Evolutionary conservation across 2,329 filamentous ascomycete species (phyloP), one percentile per base, ranked within the genome.

Genomic region (Apiospora saccharicola): DNA sequence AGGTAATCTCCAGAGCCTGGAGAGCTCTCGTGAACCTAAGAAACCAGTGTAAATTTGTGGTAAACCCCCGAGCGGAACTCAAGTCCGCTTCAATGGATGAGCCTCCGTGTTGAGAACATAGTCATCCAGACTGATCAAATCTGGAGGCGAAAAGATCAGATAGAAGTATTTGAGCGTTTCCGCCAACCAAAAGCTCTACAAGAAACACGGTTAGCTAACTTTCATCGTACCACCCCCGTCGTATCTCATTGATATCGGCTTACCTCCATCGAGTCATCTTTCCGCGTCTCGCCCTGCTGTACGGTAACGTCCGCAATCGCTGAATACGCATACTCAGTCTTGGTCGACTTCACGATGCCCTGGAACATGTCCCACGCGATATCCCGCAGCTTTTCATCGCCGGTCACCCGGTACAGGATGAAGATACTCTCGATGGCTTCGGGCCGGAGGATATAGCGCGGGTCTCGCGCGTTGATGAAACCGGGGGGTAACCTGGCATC

Each of bases 151-250:
- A 75, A 94, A 94, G 43, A 94, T 87, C 69, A 94, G 79, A 75
- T 92, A 94, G 72, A 93, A 93, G 75, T 94, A 94, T 81, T 94
- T 94, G 73, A 94, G 81, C n/a, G 92, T 94, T 83, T 94, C 92
- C 0, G 90, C 89, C 77, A 92, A 83, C 90, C 92, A 94, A 77
- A 93, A 94, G 73, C 89, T 92, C 84, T 68, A 14, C 41, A 24
- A 19, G n/a, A 1, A 22, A 2, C 24, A 16, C 2, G 47, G 34
- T 37, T 57, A 37, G 51, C n/a, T 14, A 34, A 7, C 7, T 19
- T 46, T 3, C 13, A 1, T 4, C 12, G 22, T 26, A n/a, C n/a
- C 8, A 2, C 30, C 2, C 24, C 2, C 26, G 12, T 68, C 26
- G 41, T 19, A 22, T 7, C 7, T 7, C 16, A 1, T 19, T 22